Base-by-base conservation (phyloP, 257 asterid genomes). In the Penstemon eatonii region DNA sequence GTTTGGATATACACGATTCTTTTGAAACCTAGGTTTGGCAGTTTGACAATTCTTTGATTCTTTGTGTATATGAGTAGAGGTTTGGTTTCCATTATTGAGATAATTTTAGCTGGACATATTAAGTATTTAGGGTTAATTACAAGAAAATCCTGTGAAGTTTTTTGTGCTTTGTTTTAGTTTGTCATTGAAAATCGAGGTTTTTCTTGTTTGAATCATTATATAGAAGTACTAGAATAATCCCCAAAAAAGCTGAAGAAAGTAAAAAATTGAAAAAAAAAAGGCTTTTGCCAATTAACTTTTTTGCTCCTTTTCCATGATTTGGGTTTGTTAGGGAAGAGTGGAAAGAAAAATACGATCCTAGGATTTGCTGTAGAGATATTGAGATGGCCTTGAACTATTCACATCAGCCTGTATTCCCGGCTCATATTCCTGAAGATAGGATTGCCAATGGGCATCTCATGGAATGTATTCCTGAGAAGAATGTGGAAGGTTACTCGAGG, bases 361-460 rank as follows among this genome's bases (percentile, higher is more conserved):
- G 77, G 38, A 66, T 25, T 76, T 70, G 69, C 60, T 63, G 45
- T 57, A 71, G 87, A 82, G 86, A 75, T 73, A 75, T 75, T 79
- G 85, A 79, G 80, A 92, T 92, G 98, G 97, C 96, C 63, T 84
- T 90, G 92, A 92, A 92, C 79, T 92, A 75, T 81, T 85, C 95
- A 0, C 96, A 85, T 68, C 72, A 85, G 64, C 91, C 88, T 0
- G 18, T 25, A 25, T 25, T 25, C 33, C 2, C 33, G 33, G 33
- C 87, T 19, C 88, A 76, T 64, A 68, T 73, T 18, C 77, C 87
- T n/a, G 97, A 87, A 74, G 88, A 88, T 60, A 81, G 91, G 77
- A 80, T 80, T 65, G 82, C 66, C 57, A 86, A 85, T 77, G 89
- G 95, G 60, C 86, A 53, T 81, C 69, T 84, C 50, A 78, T 82